Evolutionary conservation across 192 early-diverging fungal genomes (phyloP), one percentile per base, ranked within the genome.

Genomic region (Entrophospora sp.): DNA sequence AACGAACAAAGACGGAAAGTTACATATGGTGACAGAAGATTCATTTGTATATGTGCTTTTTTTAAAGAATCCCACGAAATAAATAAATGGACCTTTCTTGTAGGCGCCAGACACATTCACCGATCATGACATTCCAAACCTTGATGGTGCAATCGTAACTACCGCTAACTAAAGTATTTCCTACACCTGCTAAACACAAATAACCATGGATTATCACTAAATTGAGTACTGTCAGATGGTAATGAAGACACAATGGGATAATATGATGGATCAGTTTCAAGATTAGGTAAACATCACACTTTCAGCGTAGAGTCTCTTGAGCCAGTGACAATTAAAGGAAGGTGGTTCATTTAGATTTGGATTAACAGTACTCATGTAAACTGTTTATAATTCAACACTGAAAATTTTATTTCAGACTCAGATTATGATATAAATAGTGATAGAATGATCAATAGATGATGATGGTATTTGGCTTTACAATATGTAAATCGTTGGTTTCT

Each of bases 251-350:
- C n/a, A n/a, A n/a, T n/a, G n/a, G n/a, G n/a, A n/a, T n/a, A n/a
- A n/a, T n/a, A 65, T 1, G 71, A 75, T 6, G 65, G 62, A 44
- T 71, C 75, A 61, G 62, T 61, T 44, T 51, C 81, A 51, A n/a
- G n/a, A n/a, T 91, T 83, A 1, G 96, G 96, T 36, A 99, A 76
- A 25, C 81, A 70, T 95, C 96, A 99, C 4, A 99, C 93, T 10
- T 89, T 75, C 40, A 99, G 67, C 5, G 92, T 96, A 7, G 91
- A 87, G 70, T 99, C n/a, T n/a, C n/a, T n/a, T n/a, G n/a, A n/a
- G n/a, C n/a, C n/a, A n/a, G n/a, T n/a, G n/a, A n/a, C n/a, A 64
- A 99, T 91, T 30, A 96, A 71, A 12, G 91, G 91, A 67, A 34
- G 78, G 73, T 10, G 55, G 25, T 1, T 63, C 73, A 30, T 76